Percentiles rank a stretch among this genome's conserved stretches.
Conservation (phyloP, 352 stramenopile species). For the Phytopythium vexans region DNA sequence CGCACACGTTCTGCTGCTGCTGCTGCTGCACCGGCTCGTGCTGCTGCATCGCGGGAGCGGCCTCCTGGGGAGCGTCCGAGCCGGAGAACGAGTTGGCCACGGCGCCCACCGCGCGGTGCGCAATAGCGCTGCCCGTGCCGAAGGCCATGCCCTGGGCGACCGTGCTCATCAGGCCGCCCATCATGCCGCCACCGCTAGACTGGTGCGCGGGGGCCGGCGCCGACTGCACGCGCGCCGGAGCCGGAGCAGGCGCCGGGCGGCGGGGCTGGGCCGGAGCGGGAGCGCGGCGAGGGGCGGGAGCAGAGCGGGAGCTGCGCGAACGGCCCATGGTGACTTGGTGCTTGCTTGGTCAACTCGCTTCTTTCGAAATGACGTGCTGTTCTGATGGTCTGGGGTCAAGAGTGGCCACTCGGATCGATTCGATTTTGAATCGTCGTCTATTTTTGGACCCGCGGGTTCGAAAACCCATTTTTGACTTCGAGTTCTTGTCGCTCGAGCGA, state of each 20-base stretch:
- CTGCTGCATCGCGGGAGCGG: constrained; percentile 14
- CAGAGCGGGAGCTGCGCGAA: constrained; percentile 59
- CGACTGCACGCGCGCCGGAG: constrained; percentile 48
- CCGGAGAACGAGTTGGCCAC: constrained; percentile 70
- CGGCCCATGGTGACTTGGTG: constrained; percentile 40
- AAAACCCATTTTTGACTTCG: no score
- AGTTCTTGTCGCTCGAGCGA: no score
- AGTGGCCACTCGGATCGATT: no score
- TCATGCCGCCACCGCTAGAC: constrained; percentile 80
- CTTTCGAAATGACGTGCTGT: constrained; percentile 10
- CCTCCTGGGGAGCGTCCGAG: constrained; percentile 45
- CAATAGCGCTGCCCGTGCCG: constrained; percentile 95
- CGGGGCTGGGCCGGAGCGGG: constrained; percentile 38
- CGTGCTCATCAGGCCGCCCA: constrained; percentile 93
- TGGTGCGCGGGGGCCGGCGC: constrained; percentile 49
- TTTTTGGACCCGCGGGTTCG: no score
- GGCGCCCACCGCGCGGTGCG: constrained; percentile 89
- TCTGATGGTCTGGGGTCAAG: no score
- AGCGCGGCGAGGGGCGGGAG: constrained; percentile 34
- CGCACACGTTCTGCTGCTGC: constrained; percentile 55
- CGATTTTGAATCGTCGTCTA: no score
- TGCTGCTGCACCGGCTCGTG: constrained; percentile 24
- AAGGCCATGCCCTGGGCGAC: constrained; percentile 98
- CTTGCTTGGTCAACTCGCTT: constrained; percentile 17
- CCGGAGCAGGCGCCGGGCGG: constrained; percentile 34